Base-by-base conservation (phyloP, 108 stramenopile species). In the Cyclotella baltica region DNA sequence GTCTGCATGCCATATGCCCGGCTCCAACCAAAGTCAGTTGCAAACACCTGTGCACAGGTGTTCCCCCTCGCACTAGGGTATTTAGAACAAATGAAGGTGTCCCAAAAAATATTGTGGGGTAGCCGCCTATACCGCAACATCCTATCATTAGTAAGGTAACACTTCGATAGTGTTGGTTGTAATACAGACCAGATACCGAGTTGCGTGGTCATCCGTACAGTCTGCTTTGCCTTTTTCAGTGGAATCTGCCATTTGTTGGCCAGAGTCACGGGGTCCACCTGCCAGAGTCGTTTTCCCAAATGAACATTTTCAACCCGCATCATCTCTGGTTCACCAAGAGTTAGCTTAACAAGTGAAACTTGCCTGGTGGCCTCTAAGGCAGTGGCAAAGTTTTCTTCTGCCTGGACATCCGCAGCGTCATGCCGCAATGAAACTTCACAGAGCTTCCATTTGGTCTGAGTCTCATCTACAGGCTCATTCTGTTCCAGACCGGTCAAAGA, bases 31-130 rank as follows among this genome's bases (percentile, higher is more conserved):
- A 64, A 72, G 25, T 31, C 53, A 36, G 63, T 76, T 22, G 38
- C 38, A 40, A 66, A 84, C 0, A 86, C 61, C 34, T 74, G 68
- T 71, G 43, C 37, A 70, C 34, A 73, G 76, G 34, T 85, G 70
- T 1, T 74, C 70, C 1, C 23, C 13, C 40, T 8, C 30, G 15
- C 38, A 18, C 3, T 74, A 75, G 0, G 22, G 33, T n/a, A n/a
- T 0, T 16, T 43, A 4, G 28, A 31, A 16, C 62, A 62, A 23
- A 61, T 15, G 25, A 83, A 4, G 4, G 78, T 83, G 55, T 87
- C 82, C 1, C 40, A 46, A 62, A 58, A 87, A 67, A 80, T 9
- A 5, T 70, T 30, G 1, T 13, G 27, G 10, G 55, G 51, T 0
- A 83, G 0, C 71, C 75, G 40, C 38, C 52, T 27, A 70, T 83